These are phyloP conservation scores for Phytopythium cucurbitacearum DNA, from an alignment of 352 stramenopile genomes.

Conservation along the genomic window DNA sequence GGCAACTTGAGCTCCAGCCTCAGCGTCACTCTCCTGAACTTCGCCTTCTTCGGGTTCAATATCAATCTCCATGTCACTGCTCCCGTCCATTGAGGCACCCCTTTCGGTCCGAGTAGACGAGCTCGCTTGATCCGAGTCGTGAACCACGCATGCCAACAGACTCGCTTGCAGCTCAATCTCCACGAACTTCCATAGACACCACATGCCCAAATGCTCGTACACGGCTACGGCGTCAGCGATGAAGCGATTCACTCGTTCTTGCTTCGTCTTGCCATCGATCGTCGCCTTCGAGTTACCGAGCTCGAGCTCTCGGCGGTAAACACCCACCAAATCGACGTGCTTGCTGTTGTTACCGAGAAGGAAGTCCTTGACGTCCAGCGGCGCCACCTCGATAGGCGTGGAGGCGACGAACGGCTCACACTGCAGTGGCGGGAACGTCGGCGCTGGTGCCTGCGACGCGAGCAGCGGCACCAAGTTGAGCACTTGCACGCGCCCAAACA, in stretches of 20 bases:
- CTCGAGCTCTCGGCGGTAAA: constrained; percentile 60
- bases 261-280: constrained; percentile 71
- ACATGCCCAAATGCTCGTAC: constrained; percentile 57
- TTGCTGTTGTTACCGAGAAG: constrained; percentile 65
- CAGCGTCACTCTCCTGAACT: constrained; percentile 7
- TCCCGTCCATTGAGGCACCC: constrained; percentile 16
- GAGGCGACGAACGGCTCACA: constrained; percentile 37
- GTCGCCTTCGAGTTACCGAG: constrained; percentile 67
- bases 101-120: neutral
- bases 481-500: constrained; percentile 58
- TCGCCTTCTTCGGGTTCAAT: constrained; percentile 26
- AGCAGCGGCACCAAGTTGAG: constrained; percentile 58
- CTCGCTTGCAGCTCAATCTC: constrained; percentile 72
- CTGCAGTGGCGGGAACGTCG: constrained; percentile 35
- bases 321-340: constrained; percentile 55
- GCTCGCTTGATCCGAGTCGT: constrained; percentile 29
- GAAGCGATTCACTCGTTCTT: constrained; percentile 70
- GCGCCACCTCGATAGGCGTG: neutral
- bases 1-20: no score
- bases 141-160: constrained; percentile 61
- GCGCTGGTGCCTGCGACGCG: constrained; percentile 10
- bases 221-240: constrained; percentile 62
- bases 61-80: constrained; percentile 12
- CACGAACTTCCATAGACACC: constrained; percentile 81
- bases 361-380: constrained; percentile 48